Percentiles rank a stretch among this genome's conserved stretches.
phyloP scores from a whole-genome alignment of 2,329 filamentous ascomycete genomes.

The Purpureocillium takamizusanense region DNA sequence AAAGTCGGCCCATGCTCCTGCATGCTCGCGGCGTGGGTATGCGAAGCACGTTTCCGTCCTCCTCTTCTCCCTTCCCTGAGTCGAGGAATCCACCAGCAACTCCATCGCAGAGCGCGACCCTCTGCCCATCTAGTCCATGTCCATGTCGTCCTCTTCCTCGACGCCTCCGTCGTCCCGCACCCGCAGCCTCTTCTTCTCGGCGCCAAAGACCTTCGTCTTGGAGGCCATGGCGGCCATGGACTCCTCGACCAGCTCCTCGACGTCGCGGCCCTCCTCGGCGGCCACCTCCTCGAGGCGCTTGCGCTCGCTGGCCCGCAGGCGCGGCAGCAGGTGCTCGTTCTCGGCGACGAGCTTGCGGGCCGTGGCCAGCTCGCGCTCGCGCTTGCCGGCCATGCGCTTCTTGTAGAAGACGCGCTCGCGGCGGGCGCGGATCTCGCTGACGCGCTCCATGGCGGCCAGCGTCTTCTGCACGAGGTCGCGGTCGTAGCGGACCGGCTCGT shows the following conservation, averaged over 20 bases:
- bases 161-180: constrained; percentile 27
- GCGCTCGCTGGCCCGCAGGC: constrained; percentile 56
- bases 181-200: constrained; percentile 29
- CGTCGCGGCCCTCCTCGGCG: constrained; percentile 35
- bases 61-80: no score
- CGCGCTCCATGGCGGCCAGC: constrained; percentile 83
- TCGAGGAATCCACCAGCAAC: background rate
- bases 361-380: constrained; percentile 66
- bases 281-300: constrained; percentile 47
- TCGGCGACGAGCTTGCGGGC: constrained; percentile 84
- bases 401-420: constrained; percentile 91
- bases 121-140: constrained; percentile 19
- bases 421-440: constrained; percentile 73
- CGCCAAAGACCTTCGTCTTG: constrained; percentile 30
- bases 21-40: no score
- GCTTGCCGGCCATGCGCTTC: constrained; percentile 85
- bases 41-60: background rate
- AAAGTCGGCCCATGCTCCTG: constrained; percentile 1
- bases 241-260: constrained; percentile 33
- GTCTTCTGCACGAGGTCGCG: constrained; percentile 82
- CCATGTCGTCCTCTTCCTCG: constrained; percentile 21
- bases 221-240: constrained; percentile 14
- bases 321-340: constrained; percentile 85
- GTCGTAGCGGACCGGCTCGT: constrained; percentile 93
- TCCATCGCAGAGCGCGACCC: background rate